Conservation (phyloP, 306 rosid genomes). For the Cicer bijugum region DNA sequence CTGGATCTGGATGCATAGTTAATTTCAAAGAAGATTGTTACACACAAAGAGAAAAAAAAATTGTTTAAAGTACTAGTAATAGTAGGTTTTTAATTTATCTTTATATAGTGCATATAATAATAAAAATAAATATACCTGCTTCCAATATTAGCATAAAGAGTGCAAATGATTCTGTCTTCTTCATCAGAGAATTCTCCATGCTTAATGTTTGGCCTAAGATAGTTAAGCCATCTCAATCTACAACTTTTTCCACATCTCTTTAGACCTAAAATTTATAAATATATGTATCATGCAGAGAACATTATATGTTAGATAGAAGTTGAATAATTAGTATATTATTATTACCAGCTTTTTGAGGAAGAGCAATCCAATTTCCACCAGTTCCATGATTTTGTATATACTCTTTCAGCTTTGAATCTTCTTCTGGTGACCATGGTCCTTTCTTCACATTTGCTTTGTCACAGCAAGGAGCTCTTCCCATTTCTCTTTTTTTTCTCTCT, state of each 20-base stretch:
- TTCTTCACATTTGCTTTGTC: constrained; percentile 96
- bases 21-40: background rate
- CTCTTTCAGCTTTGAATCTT: constrained; percentile 82
- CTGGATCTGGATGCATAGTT: constrained; percentile 36
- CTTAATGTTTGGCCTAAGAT: constrained; percentile 90
- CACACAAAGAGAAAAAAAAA: constrained; percentile 13
- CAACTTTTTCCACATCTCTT: constrained; percentile 97
- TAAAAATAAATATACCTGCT: constrained; percentile 62
- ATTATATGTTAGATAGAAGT: too few species aligned
- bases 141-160: constrained; percentile 81
- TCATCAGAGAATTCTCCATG: constrained; percentile 94
- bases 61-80: constrained; percentile 1
- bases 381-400: constrained; percentile 79
- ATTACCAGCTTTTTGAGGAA: constrained; percentile 89
- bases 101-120: constrained; percentile 18
- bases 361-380: constrained; percentile 97
- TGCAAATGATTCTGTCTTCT: constrained; percentile 88
- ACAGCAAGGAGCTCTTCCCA: constrained; percentile 99
- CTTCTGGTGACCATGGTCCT: constrained; percentile 98
- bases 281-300: background rate
- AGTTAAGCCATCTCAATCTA: constrained; percentile 95
- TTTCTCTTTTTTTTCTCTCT: constrained; percentile 39
- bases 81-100: background rate
- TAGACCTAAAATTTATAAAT: constrained; percentile 50
- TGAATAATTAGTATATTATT: too few species aligned